phyloP scores from a whole-genome alignment of 1,139 yeast genomes.

The Blastobotrys serpentis region DNA sequence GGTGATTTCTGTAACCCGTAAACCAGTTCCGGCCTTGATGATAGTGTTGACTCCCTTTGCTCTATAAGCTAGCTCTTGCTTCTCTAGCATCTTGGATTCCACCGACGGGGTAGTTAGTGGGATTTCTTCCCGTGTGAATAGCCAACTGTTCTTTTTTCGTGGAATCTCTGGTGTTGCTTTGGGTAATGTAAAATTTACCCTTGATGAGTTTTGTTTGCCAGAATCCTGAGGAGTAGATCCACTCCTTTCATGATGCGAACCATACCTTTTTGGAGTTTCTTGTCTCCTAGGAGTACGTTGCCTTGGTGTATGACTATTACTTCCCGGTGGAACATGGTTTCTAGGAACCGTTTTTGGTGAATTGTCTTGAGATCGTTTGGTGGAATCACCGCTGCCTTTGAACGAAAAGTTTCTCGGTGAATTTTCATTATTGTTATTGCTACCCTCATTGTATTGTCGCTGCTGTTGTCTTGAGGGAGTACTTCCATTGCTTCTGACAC shows the following conservation, averaged over 20 bases:
- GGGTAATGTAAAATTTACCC: conserved; percentile 3
- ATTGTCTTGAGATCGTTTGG: neutral
- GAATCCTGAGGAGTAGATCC: neutral
- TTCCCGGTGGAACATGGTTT: neutral
- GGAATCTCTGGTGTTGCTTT: neutral
- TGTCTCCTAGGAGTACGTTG: neutral
- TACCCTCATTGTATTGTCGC: neutral
- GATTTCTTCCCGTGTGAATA: conserved; percentile 17
- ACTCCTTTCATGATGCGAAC: neutral
- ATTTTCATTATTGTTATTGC: neutral
- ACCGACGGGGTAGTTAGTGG: conserved; percentile 6
- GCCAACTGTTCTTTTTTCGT: conserved; percentile 18
- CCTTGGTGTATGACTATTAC: neutral
- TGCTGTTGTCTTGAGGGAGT: neutral
- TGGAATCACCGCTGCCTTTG: neutral
- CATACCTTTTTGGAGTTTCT: neutral
- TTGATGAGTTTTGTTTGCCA: neutral
- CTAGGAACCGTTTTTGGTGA: neutral
- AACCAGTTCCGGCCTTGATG: conserved; percentile 44
- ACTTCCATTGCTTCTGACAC: neutral
- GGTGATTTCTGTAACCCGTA: conserved; percentile 49
- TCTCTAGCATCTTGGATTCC: conserved; percentile 34
- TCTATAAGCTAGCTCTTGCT: conserved; percentile 44
- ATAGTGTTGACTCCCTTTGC: conserved; percentile 50
- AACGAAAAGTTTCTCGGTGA: neutral